Base-by-base conservation (phyloP, 371 early-diverging fungal genomes). In the Rhizopus stolonifer region DNA sequence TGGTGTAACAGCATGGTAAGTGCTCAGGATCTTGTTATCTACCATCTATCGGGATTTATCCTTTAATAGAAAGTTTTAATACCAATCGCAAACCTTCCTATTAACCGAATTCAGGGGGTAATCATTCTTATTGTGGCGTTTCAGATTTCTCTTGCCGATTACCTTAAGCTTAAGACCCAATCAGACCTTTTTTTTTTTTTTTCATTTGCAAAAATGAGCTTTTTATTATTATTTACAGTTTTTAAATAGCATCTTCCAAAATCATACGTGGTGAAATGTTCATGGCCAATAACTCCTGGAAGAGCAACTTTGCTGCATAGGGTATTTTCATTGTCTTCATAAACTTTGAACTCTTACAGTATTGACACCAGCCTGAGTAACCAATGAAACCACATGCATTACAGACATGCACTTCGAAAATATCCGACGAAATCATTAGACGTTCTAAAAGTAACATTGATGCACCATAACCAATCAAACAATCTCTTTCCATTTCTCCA, bases 401-500 rank as follows among this genome's bases (percentile, higher is more conserved):
- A 67, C 99, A 99, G 4, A 96, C 90, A 67, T 91, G 86, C 10
- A 93, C 87, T 61, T 94, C 94, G 76, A 95, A 98, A 6, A 82
- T 88, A 76, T 99, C 99, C 4, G 94, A 93, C 22, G 94, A 94
- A 42, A 89, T 81, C 90, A 99, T 89, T 38, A 99, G 79, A 52
- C 99, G 87, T 69, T 99, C 99, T 36, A 95, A 82, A 23, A 99
- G 69, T 19, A 99, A 77, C 71, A 88, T 86, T 47, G 92, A 86
- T 13, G 98, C 94, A 52, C 99, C 99, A 80, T 99, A 96, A 59
- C 96, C 98, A 69, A 99, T 96, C 62, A 99, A 70, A 81, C 93
- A 98, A 84, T 99, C 99, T 62, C 99, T 86, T 72, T 99, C 99
- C 99, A 99, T 99, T 74, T 99, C 99, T 65, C 99, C 99, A 2